These are phyloP conservation scores for Penicillium coffeae DNA, from an alignment of 495 filamentous ascomycete genomes.

Conservation along the genomic window DNA sequence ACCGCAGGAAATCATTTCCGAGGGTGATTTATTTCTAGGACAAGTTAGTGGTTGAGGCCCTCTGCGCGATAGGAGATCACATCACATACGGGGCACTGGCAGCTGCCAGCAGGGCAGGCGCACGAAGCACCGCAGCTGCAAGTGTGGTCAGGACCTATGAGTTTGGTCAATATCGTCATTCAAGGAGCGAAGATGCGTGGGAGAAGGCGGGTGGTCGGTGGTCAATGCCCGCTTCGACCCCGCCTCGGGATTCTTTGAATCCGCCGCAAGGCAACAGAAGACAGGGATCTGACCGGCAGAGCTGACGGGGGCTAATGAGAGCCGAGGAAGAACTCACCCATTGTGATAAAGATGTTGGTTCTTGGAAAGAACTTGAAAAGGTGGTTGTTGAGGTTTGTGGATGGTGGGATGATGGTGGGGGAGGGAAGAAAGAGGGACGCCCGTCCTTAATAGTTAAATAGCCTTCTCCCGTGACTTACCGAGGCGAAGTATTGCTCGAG, in stretches of 20 bases:
- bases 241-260: conserved; percentile 5
- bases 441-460: conserved; percentile 17
- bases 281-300: neutral
- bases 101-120: conserved; percentile 44
- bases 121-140: conserved; percentile 46
- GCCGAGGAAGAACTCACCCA: conserved; percentile 18
- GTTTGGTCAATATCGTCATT: conserved; percentile 17
- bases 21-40: conserved; percentile 27
- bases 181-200: neutral
- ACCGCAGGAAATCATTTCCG: neutral
- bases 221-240: conserved; percentile 25
- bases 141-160: conserved; percentile 35
- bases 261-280: neutral
- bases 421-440: conserved; percentile 3
- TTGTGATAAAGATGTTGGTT: conserved; percentile 15
- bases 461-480: conserved; percentile 25
- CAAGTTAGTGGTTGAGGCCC: conserved; percentile 11
- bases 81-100: conserved; percentile 43
- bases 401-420: conserved; percentile 2
- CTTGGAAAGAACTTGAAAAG: neutral
- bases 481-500: neutral
- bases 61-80: neutral
- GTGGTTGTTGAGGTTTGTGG: neutral
- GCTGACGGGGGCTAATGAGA: neutral
- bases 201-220: conserved; percentile 6